phyloP scores from a whole-genome alignment of 805 yeast genomes.

The Starmera amethionina region DNA sequence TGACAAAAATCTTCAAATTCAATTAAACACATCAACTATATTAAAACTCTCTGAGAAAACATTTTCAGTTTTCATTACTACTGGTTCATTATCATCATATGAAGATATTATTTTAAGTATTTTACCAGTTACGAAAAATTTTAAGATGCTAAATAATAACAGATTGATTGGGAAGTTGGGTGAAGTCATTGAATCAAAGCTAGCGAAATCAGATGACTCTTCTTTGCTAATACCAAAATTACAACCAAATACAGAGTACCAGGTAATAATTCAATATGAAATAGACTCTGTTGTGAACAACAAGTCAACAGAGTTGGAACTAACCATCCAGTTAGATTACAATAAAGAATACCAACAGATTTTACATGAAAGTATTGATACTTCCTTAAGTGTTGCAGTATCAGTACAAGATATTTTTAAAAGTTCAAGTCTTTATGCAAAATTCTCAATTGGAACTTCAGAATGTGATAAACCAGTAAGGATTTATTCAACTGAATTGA shows the following conservation, averaged over 20 bases:
- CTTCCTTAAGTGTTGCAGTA: constrained; percentile 53
- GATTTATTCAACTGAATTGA: constrained; percentile 33
- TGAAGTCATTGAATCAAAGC: background rate
- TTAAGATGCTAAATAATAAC: background rate
- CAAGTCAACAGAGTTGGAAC: too few species aligned
- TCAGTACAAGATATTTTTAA: constrained; percentile 76
- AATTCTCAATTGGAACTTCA: constrained; percentile 59
- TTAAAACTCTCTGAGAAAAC: constrained; percentile 10
- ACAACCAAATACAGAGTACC: constrained; percentile 7
- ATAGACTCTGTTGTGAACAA: constrained; percentile 8
- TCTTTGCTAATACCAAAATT: constrained; percentile 1
- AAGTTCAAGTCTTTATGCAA: constrained; percentile 44
- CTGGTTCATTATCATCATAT: background rate
- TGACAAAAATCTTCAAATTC: constrained; percentile 10
- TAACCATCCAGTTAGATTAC: too few species aligned
- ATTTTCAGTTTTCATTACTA: constrained; percentile 9
- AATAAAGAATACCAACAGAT: too few species aligned
- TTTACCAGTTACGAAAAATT: background rate
- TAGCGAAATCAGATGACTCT: background rate
- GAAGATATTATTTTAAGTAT: too few species aligned
- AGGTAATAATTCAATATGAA: constrained; percentile 24
- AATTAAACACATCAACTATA: constrained; percentile 7
- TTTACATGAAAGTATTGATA: constrained; percentile 27
- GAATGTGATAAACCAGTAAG: constrained; percentile 42
- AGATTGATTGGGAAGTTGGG: background rate